These are phyloP conservation scores for Diplodia mutila DNA, from an alignment of 2,329 filamentous ascomycete species.

Conservation along the genomic window DNA sequence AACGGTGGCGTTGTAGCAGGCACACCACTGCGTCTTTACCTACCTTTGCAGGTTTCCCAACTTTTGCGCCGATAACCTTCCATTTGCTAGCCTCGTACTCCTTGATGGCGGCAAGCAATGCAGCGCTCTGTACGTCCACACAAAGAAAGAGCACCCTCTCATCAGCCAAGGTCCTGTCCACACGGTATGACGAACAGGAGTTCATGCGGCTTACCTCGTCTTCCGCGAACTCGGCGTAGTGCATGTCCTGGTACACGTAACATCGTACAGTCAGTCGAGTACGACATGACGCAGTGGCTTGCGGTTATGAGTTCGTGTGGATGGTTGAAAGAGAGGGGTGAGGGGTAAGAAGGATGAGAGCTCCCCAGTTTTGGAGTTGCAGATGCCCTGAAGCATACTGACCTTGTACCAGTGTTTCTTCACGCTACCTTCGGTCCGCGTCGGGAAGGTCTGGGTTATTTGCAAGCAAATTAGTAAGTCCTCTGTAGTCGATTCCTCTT, in stretches of 20 bases:
- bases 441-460: slow-evolving; percentile 75
- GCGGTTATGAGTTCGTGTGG: neutral
- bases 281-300: slow-evolving; percentile 16
- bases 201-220: slow-evolving; percentile 72
- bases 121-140: slow-evolving; percentile 59
- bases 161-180: slow-evolving; percentile 18
- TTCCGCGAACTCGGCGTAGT: slow-evolving; percentile 97
- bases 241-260: slow-evolving; percentile 77
- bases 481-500: neutral
- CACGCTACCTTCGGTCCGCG: slow-evolving; percentile 92
- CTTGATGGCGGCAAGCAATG: slow-evolving; percentile 90
- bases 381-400: neutral
- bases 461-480: slow-evolving; percentile 12
- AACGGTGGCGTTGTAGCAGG: slow-evolving; percentile 11
- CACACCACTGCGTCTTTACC: slow-evolving; percentile 31
- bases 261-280: slow-evolving; percentile 17
- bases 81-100: slow-evolving; percentile 99
- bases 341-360: neutral
- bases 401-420: slow-evolving; percentile 99
- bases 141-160: slow-evolving; percentile 4
- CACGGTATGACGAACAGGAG: slow-evolving; percentile 22
- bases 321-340: neutral
- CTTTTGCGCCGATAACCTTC: slow-evolving; percentile 95
- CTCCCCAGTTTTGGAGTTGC: neutral
- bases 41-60: slow-evolving; percentile 96